Evolutionary conservation across 2,329 filamentous ascomycete genomes (phyloP), one percentile per base, ranked within the genome.

Genomic region (Colletotrichum tamarilloi): DNA sequence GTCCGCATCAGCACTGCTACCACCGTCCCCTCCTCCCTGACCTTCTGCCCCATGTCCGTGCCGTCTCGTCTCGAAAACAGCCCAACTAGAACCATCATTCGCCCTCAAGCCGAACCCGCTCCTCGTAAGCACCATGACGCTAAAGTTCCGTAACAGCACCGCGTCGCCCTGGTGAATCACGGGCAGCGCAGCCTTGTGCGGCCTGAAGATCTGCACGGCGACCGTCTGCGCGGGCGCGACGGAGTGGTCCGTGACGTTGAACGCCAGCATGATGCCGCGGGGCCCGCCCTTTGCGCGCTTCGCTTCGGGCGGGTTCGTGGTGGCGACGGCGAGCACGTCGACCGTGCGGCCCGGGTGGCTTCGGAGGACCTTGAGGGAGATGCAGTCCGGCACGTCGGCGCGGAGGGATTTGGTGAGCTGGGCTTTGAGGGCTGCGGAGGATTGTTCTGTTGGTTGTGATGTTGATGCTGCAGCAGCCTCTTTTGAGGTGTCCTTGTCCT

Each of bases 61-160:
- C 38, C 76, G 76, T 42, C 82, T 80, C 52, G 81, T 80, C 76
- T 91, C 88, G 74, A 90, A 92, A 3, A 92, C 89, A 2, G 89
- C 90, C 88, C 91, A 92, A 67, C 88, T 87, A 19, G 89, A 91
- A 42, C 82, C 83, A 57, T 88, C 87, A n/a, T 83, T 85, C n/a
- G 85, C 86, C 60, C 85, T 82, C 62, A 92, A 81, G 0, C 88
- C 90, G 74, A 89, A 91, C 1, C 87, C 90, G 65, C 87, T 87
- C 58, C 84, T 84, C 71, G 87, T 86, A 63, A 91, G 80, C 3
- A 89, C 83, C 55, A 87, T 83, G 16, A 91, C 87, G 32, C 85
- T 84, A 75, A 92, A 89, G 60, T 86, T 84, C 28, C 88, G 86
- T 52, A 92, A 85, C 38, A 92, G 83, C 38, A 92, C 84, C 2